Evolutionary conservation across 1,284 basidiomycete species (phyloP), one percentile per base, ranked within the genome.

Genomic region (Cryptococcus jaspeensis): DNA sequence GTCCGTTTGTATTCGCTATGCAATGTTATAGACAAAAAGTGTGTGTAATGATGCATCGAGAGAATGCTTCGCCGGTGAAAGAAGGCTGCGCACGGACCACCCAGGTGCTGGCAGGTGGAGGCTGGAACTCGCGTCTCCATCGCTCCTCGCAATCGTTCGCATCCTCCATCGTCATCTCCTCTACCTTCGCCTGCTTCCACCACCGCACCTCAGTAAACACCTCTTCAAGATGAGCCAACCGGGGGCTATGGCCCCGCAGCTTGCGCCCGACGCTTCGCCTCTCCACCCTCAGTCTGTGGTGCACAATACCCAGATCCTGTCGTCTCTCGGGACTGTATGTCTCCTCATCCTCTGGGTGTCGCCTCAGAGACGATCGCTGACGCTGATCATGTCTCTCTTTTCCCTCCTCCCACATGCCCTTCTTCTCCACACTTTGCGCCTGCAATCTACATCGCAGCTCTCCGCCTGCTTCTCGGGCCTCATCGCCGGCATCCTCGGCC

Each of bases 401-500:
- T 42, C 20, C 25, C 32, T 6, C 39, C 22, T 43, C 25, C 46
- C 18, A 25, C 32, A 16, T n/a, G 1, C 16, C 23, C 23, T 20
- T 13, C 16, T 16, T 12, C 22, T 49, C 28, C 12, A 16, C 40
- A 25, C 22, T 49, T 22, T 28, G 40, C 18, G 16, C 18, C 28
- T 28, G 18, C 12, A 38, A 40, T 42, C 52, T 22, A n/a, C 5
- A 23, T n/a, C 15, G n/a, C 61, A 76, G 79, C 75, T 91, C 25
- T 85, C 89, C 6, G 81, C 90, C 2, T 90, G 87, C 77, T 87
- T 92, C 71, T 83, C 90, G 16, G 92, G 92, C 39, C 87, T 90
- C 1, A 85, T 86, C 2, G 88, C 91, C 1, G 92, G 92, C 25
- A 84, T 92, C 56, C 84, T 94, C 3, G 92, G 92, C 20, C 83